phyloP scores from a whole-genome alignment of 192 early-diverging fungal species.

The Rhizophagus clarus region DNA sequence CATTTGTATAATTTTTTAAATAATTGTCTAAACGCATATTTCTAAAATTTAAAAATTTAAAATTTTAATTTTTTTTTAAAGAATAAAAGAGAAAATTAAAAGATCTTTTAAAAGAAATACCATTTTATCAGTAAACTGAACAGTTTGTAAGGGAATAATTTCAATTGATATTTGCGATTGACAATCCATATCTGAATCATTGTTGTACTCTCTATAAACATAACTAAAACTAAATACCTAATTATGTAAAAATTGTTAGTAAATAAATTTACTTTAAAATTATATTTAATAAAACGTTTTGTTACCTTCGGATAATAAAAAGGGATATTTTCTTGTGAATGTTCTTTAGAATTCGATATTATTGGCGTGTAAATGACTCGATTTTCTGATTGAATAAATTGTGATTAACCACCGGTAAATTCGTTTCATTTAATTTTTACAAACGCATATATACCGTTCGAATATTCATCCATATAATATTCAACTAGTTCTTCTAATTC shows the following conservation, averaged over 20 bases:
- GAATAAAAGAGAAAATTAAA: neutral
- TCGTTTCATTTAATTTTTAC: too few species aligned
- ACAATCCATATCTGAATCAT: neutral
- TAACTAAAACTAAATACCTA: neutral
- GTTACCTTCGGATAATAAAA: constrained; percentile 25
- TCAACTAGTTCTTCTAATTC: constrained; percentile 46
- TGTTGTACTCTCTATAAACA: constrained; percentile 3
- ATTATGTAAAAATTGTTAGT: neutral
- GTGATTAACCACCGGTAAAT: too few species aligned
- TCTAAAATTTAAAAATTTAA: constrained; percentile 36
- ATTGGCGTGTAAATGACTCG: constrained; percentile 10
- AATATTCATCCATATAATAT: constrained; percentile 29
- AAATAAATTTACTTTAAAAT: neutral
- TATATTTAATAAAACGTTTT: neutral
- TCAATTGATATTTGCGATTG: constrained; percentile 36
- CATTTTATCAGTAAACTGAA: constrained; percentile 43
- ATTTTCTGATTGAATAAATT: neutral
- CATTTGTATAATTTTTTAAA: constrained; percentile 76
- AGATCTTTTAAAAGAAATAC: constrained; percentile 1
- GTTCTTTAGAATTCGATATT: neutral
- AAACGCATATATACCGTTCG: neutral
- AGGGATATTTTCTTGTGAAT: constrained; percentile 7
- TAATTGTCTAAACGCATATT: constrained; percentile 58
- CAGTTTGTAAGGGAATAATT: constrained; percentile 35
- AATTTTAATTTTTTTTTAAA: neutral